Percentiles rank a stretch among this genome's conserved stretches.
Evolutionary conservation across 768 basidiomycete species (phyloP).

Genomic region (Pholiota molesta): DNA sequence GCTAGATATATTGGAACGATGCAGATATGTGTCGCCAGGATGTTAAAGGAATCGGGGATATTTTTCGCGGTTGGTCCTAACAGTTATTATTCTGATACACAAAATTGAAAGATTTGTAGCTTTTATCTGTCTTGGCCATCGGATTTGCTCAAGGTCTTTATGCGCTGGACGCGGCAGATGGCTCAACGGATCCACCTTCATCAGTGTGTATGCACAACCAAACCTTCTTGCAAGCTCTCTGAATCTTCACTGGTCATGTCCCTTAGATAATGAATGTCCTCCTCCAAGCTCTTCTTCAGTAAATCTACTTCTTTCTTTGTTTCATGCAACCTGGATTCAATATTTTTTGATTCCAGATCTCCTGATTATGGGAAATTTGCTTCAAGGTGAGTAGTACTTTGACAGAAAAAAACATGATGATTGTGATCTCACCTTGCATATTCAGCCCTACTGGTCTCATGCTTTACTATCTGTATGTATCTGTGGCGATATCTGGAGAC

Average conservation of each 20-base stretch:
- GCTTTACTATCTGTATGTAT: conserved; percentile 77
- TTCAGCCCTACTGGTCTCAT: conserved; percentile 58
- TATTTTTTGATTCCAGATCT: conserved; percentile 40
- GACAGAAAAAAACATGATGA: not conserved
- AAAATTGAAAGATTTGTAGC: conserved; percentile 38
- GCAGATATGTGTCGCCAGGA: conserved; percentile 91
- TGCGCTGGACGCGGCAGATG: conserved; percentile 91
- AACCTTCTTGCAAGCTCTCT: not conserved
- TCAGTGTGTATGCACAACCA: conserved; percentile 37
- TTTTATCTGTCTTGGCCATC: conserved; percentile 78
- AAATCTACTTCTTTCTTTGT: not conserved
- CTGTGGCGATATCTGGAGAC: not conserved
- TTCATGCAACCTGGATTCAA: not conserved
- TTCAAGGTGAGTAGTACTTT: conserved; percentile 40
- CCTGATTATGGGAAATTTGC: conserved; percentile 68
- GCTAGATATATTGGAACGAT: conserved; percentile 84
- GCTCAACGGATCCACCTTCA: conserved; percentile 56
- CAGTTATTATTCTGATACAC: conserved; percentile 23
- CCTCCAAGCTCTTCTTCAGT: conserved; percentile 7
- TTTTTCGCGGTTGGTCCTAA: conserved; percentile 75
- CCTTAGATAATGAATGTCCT: conserved; percentile 11
- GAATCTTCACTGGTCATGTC: not conserved
- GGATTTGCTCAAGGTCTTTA: conserved; percentile 89
- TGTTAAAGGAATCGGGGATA: conserved; percentile 91
- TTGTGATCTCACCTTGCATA: not conserved